Evolutionary conservation across 1,139 yeast species (phyloP), one percentile per base, ranked within the genome.

Genomic region (Kluyveromyces marxianus): DNA sequence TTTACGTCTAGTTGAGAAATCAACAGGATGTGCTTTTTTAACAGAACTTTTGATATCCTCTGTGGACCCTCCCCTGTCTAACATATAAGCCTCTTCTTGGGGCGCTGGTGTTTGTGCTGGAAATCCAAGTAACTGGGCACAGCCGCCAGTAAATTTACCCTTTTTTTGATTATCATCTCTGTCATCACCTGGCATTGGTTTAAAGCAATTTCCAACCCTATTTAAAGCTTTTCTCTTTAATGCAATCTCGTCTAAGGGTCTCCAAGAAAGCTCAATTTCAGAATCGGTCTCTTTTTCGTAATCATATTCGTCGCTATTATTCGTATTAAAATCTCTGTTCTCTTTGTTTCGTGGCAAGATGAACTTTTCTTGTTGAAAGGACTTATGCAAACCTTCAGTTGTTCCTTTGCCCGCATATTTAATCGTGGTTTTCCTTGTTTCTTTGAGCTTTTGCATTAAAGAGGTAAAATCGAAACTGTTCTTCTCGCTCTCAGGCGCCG

Each of bases 181-280:
- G 8, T n/a, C 3, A 21, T 4, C 6, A 29, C n/a, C 30, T 6
- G 14, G 38, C 43, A 40, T 40, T 25, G 43, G 43, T n/a, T 35
- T 34, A 29, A 40, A 40, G 14, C 25, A 28, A 3, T 14, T 33
- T n/a, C 7, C 27, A 3, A 4, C 28, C 10, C 33, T 24, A 26
- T 7, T 4, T 7, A 25, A 3, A 3, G 29, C 25, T 27, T 26
- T 33, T 3, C 34, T 27, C 34, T 40, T 40, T 24, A 40, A 28
- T 2, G 37, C 43, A n/a, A 40, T 28, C 21, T 40, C 43, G 14
- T 40, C 43, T 21, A 40, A 35, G 5, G 43, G 43, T 25, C 43
- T 34, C 43, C 43, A 40, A 10, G 43, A 34, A 7, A 40, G 26
- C 25, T 33, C 43, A 10, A 35, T 27, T n/a, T 40, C 43, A 7